These are phyloP conservation scores for Myxozyma mucilagina DNA, from an alignment of 805 yeast genomes.

Conservation along the genomic window DNA sequence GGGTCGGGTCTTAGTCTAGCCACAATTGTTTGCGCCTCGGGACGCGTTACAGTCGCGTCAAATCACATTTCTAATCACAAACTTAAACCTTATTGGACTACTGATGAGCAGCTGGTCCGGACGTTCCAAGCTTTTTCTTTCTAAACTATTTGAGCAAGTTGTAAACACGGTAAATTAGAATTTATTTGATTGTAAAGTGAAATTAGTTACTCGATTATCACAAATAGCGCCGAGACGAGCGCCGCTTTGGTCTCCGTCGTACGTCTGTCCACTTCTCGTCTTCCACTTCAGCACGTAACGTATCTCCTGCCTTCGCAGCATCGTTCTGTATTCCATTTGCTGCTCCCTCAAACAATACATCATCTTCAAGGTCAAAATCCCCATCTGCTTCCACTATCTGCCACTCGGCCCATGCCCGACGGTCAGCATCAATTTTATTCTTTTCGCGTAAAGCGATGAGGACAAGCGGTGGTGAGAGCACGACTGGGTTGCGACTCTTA, in stretches of 20 bases:
- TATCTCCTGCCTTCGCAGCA: not conserved
- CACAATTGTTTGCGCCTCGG: too few species aligned
- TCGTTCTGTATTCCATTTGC: not conserved
- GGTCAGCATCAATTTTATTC: conserved; percentile 17
- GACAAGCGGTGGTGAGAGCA: conserved; percentile 10
- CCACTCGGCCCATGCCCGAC: conserved; percentile 26
- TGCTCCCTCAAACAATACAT: conserved; percentile 9
- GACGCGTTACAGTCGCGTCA: too few species aligned
- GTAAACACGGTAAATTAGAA: too few species aligned
- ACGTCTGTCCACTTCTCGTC: conserved; percentile 23
- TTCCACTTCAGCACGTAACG: not conserved
- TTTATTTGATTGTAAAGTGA: too few species aligned
- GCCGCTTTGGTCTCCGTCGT: conserved; percentile 11
- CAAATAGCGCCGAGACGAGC: not conserved
- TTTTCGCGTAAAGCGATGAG: conserved; percentile 14
- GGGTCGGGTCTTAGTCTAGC: too few species aligned
- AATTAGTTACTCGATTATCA: not conserved
- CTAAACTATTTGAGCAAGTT: too few species aligned
- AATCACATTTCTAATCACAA: too few species aligned
- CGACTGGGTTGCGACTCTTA: not conserved
- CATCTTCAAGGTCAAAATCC: conserved; percentile 9
- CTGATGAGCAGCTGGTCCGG: too few species aligned
- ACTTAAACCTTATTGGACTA: too few species aligned
- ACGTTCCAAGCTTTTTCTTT: too few species aligned
- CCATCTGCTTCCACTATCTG: conserved; percentile 25